phyloP scores from a whole-genome alignment of 2,329 filamentous ascomycete species.

The Epichloe elymi region DNA sequence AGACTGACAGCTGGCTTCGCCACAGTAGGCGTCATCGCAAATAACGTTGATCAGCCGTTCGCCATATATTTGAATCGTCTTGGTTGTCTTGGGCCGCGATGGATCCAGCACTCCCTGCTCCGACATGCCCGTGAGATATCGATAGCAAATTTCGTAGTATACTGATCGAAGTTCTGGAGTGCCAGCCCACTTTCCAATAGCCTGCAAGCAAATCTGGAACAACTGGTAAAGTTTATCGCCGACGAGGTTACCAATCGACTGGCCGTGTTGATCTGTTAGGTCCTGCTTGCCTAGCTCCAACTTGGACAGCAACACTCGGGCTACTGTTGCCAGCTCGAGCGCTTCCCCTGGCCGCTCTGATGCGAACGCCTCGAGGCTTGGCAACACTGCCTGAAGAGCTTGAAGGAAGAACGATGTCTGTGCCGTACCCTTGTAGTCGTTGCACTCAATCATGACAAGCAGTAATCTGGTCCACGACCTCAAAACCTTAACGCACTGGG shows the following conservation, averaged over 20 bases:
- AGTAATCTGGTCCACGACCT: slow-evolving; percentile 76
- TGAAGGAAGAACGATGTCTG: slow-evolving; percentile 73
- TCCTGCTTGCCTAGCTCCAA: slow-evolving; percentile 41
- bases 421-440: slow-evolving; percentile 60
- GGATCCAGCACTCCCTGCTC: slow-evolving; percentile 35
- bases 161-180: slow-evolving; percentile 62
- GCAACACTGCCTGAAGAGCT: slow-evolving; percentile 73
- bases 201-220: slow-evolving; percentile 74
- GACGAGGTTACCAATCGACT: slow-evolving; percentile 53
- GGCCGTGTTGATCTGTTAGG: slow-evolving; percentile 28
- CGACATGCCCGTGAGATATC: slow-evolving; percentile 62
- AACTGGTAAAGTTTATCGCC: slow-evolving; percentile 85
- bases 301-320: slow-evolving; percentile 57
- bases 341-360: slow-evolving; percentile 58
- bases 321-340: slow-evolving; percentile 63
- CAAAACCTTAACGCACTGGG: slow-evolving; percentile 53
- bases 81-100: slow-evolving; percentile 50
- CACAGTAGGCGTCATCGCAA: slow-evolving; percentile 85
- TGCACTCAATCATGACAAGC: slow-evolving; percentile 69
- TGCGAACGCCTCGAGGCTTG: slow-evolving; percentile 70
- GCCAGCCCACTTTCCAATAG: slow-evolving; percentile 61
- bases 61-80: slow-evolving; percentile 54
- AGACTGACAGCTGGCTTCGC: slow-evolving; percentile 68
- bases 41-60: slow-evolving; percentile 72
- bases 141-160: slow-evolving; percentile 86